Percentiles rank a stretch among this genome's conserved stretches.
These are phyloP conservation scores for Lactarius akahatsu DNA, from an alignment of 768 basidiomycete genomes.

Conservation along the genomic window DNA sequence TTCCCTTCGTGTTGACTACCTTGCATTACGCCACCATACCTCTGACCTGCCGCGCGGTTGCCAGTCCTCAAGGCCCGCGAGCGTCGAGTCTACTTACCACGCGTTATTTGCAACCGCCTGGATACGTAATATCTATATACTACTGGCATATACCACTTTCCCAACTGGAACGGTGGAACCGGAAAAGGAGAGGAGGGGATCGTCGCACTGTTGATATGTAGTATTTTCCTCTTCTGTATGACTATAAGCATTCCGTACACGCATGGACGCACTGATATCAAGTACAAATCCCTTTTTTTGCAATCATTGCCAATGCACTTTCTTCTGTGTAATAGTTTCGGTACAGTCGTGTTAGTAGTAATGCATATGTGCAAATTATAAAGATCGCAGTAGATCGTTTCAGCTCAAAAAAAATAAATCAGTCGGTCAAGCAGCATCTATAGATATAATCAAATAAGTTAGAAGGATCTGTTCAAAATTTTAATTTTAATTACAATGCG, in stretches of 20 bases:
- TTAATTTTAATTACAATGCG: too few species aligned
- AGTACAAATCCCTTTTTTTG: background rate
- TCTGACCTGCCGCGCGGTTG: background rate
- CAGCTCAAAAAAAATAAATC: too few species aligned
- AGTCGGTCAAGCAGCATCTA: too few species aligned
- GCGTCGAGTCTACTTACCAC: background rate
- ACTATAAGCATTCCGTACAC: background rate
- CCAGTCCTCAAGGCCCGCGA: background rate
- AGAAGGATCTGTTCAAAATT: too few species aligned
- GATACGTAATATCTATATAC: background rate
- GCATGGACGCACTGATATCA: background rate
- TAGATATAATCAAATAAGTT: too few species aligned
- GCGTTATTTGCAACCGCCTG: background rate
- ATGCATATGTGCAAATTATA: too few species aligned
- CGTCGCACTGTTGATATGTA: background rate
- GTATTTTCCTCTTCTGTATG: background rate
- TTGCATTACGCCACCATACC: conserved; percentile 1
- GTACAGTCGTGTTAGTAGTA: background rate
- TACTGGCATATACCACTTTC: conserved; percentile 1
- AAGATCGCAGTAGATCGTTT: too few species aligned
- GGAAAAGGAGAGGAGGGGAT: background rate
- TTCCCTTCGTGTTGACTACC: background rate
- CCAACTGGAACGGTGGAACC: background rate
- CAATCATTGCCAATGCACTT: background rate
- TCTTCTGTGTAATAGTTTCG: background rate